Evolutionary conservation across 805 yeast genomes (phyloP).

Genomic region (Kluyveromyces wickerhamii): DNA sequence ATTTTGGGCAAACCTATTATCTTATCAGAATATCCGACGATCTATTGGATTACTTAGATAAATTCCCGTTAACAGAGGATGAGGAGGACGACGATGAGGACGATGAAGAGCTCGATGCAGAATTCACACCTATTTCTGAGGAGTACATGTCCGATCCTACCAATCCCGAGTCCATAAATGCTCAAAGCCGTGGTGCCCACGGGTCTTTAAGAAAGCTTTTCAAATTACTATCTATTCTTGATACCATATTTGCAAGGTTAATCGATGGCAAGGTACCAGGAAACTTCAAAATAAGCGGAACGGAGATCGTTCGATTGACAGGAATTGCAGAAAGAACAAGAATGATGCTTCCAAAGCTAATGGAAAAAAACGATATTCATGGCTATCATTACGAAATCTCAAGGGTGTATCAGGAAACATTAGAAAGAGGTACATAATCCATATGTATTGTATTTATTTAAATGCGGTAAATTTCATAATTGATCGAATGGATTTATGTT

Average conservation of each 20-base stretch:
- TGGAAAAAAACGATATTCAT: slow-evolving; percentile 29
- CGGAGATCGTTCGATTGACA: slow-evolving; percentile 44
- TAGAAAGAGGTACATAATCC: slow-evolving; percentile 30
- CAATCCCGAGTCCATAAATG: neutral
- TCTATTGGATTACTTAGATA: slow-evolving; percentile 50
- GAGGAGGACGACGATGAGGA: slow-evolving; percentile 16
- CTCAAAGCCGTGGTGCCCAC: neutral
- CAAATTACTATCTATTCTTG: slow-evolving; percentile 33
- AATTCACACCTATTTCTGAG: too few relatives aligned
- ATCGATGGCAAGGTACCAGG: slow-evolving; percentile 32
- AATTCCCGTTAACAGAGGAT: slow-evolving; percentile 27
- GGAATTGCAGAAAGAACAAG: slow-evolving; percentile 49
- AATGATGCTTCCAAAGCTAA: slow-evolving; percentile 31
- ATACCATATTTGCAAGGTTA: slow-evolving; percentile 33
- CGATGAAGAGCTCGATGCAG: neutral
- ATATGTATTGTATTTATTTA: neutral
- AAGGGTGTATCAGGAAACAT: slow-evolving; percentile 35
- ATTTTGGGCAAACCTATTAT: slow-evolving; percentile 57
- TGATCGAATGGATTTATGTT: slow-evolving; percentile 12
- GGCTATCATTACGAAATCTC: slow-evolving; percentile 40
- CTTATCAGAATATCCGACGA: slow-evolving; percentile 59
- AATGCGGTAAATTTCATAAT: slow-evolving; percentile 1
- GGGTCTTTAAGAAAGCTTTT: slow-evolving; percentile 30
- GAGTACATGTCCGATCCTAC: too few relatives aligned
- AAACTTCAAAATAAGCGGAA: slow-evolving; percentile 32